Evolutionary conservation across 148 eudicot genomes (phyloP).

Genomic region (Silene uniflora): DNA sequence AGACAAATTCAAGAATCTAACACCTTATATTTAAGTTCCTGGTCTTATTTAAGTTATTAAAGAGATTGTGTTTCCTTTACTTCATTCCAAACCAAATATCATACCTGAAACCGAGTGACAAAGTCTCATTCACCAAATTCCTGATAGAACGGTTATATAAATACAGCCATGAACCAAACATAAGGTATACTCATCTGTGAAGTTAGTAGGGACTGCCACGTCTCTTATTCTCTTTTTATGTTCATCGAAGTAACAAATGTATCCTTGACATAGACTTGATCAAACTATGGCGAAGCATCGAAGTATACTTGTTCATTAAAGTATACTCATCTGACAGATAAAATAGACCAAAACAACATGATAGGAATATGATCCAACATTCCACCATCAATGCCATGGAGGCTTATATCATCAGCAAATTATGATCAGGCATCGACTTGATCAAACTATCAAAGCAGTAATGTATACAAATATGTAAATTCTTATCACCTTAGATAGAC

Average conservation of each 20-base stretch:
- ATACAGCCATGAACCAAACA: background rate
- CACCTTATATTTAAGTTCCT: background rate
- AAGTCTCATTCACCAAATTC: background rate
- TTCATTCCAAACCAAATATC: background rate
- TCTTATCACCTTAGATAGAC: slow-evolving; percentile 69
- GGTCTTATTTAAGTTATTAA: background rate
- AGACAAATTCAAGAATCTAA: background rate
- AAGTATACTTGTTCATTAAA: background rate
- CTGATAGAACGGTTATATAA: background rate
- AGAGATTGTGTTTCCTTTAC: background rate
- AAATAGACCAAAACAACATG: background rate
- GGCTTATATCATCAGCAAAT: background rate
- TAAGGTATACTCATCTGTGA: background rate
- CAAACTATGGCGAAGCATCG: no score
- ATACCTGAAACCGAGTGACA: background rate
- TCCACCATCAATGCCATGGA: background rate
- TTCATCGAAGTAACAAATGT: no score
- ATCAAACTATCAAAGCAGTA: background rate
- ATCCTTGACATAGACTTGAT: no score
- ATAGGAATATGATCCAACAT: background rate
- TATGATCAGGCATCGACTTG: background rate
- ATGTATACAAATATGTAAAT: slow-evolving; percentile 4
- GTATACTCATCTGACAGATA: background rate
- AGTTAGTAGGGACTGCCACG: background rate
- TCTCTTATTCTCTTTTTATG: background rate